These are phyloP conservation scores for Mycena rebaudengoi DNA, from an alignment of 768 basidiomycete genomes.

Conservation along the genomic window DNA sequence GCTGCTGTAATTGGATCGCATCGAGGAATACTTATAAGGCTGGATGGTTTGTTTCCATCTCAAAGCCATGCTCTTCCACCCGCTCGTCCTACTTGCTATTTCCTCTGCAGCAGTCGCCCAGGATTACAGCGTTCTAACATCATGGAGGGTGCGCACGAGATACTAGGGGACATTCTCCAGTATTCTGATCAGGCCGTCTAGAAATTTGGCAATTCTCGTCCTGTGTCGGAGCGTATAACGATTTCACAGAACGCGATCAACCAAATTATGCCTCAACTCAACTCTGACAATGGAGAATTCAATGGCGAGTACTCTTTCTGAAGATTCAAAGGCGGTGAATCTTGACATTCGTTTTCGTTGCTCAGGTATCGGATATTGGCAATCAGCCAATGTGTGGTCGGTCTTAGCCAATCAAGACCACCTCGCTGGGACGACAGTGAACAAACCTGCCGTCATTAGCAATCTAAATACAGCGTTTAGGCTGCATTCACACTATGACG, in stretches of 20 bases:
- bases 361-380: constrained; percentile 65
- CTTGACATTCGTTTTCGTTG: no score
- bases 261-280: constrained; percentile 47
- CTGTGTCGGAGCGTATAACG: constrained; percentile 47
- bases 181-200: no score
- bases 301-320: constrained; percentile 51
- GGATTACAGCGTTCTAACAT: constrained; percentile 49
- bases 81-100: constrained; percentile 1
- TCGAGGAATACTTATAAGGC: no score
- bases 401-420: constrained; percentile 59
- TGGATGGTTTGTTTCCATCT: no score
- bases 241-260: constrained; percentile 54
- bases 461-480: constrained; percentile 52
- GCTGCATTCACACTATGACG: constrained; percentile 50
- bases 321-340: not conserved
- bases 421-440: constrained; percentile 45
- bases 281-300: constrained; percentile 50
- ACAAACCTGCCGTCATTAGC: constrained; percentile 46
- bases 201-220: constrained; percentile 52
- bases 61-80: constrained; percentile 12
- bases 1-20: no score
- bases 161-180: no score
- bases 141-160: constrained; percentile 58
- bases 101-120: constrained; percentile 36
- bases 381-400: constrained; percentile 59